Conservation (phyloP, 148 eudicot genomes). For the Hydrangea macrophylla region DNA sequence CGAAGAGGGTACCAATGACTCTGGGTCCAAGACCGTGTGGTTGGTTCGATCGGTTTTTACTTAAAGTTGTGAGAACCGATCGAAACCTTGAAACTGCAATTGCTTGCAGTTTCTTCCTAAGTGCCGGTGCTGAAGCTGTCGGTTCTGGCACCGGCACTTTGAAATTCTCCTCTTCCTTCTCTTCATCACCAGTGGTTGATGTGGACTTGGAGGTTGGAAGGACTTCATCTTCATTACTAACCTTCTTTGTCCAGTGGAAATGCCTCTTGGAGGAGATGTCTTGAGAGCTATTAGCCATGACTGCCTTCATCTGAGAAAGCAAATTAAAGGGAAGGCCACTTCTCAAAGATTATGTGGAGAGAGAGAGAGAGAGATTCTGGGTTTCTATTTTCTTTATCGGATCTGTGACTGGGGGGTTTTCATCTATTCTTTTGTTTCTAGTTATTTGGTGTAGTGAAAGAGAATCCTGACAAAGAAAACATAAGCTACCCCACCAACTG, state of each 20-base stretch:
- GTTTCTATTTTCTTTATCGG: slow-evolving; percentile 8
- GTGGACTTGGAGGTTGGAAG: slow-evolving; percentile 8
- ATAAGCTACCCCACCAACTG: slow-evolving; percentile 25
- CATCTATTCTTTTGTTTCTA: slow-evolving; percentile 5
- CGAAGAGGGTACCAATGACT: slow-evolving; percentile 60
- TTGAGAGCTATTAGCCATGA: slow-evolving; percentile 12
- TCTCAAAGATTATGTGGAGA: slow-evolving; percentile 12
- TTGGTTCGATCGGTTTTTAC: slow-evolving; percentile 15
- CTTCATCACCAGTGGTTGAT: background rate
- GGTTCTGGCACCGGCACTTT: background rate
- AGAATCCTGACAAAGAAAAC: slow-evolving; percentile 26
- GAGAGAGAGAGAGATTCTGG: slow-evolving; percentile 4
- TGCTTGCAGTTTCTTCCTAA: slow-evolving; percentile 15
- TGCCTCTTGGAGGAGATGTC: slow-evolving; percentile 22
- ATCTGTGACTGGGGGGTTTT: slow-evolving; percentile 9
- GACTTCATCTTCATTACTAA: slow-evolving; percentile 25
- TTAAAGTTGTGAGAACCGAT: slow-evolving; percentile 16
- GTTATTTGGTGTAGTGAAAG: slow-evolving; percentile 9
- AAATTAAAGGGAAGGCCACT: slow-evolving; percentile 8
- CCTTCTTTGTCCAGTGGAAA: slow-evolving; percentile 32
- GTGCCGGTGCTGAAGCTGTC: background rate
- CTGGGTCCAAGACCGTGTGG: slow-evolving; percentile 30
- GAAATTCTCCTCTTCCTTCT: background rate
- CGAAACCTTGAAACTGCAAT: slow-evolving; percentile 24
- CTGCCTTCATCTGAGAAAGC: slow-evolving; percentile 21